Evolutionary conservation across 2,329 filamentous ascomycete genomes (phyloP).

Genomic region (Pleomassaria siparia): DNA sequence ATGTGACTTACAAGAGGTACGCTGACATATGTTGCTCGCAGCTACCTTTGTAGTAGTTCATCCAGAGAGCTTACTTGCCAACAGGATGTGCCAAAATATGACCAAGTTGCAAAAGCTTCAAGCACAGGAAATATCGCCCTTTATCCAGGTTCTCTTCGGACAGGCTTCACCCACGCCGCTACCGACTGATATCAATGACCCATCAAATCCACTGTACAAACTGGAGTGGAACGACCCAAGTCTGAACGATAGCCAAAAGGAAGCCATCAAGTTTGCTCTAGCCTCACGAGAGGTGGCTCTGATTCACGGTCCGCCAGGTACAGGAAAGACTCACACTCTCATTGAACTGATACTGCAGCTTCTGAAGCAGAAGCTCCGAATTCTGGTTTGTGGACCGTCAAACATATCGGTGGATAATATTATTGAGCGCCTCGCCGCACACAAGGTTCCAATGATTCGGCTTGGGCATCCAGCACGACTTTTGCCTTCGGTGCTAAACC

Average conservation of each 20-base stretch:
- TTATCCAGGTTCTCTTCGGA: conserved; percentile 64
- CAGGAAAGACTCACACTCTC: conserved; percentile 94
- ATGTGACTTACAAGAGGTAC: conserved; percentile 65
- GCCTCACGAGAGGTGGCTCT: conserved; percentile 79
- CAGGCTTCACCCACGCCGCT: conserved; percentile 56
- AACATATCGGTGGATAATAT: conserved; percentile 99
- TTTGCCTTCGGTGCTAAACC: conserved; percentile 81
- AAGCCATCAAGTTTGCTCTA: conserved; percentile 76
- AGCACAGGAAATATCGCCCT: conserved; percentile 57
- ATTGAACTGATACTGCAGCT: conserved; percentile 96
- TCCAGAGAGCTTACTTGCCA: not conserved
- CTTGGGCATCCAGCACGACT: conserved; percentile 91
- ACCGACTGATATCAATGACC: conserved; percentile 47
- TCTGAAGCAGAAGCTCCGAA: conserved; percentile 68
- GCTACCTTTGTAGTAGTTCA: not conserved
- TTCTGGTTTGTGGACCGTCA: conserved; percentile 93
- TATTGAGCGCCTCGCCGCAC: conserved; percentile 82
- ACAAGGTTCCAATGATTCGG: conserved; percentile 83
- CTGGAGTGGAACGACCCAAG: conserved; percentile 58
- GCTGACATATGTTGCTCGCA: conserved; percentile 21
- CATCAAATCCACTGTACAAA: conserved; percentile 43
- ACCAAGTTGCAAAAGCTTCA: conserved; percentile 57
- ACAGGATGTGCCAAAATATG: conserved; percentile 66
- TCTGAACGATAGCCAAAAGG: conserved; percentile 64
- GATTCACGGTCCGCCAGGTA: conserved; percentile 94